These are phyloP conservation scores for Coffea canephora DNA, from an alignment of 257 asterid species.

Conservation along the genomic window DNA sequence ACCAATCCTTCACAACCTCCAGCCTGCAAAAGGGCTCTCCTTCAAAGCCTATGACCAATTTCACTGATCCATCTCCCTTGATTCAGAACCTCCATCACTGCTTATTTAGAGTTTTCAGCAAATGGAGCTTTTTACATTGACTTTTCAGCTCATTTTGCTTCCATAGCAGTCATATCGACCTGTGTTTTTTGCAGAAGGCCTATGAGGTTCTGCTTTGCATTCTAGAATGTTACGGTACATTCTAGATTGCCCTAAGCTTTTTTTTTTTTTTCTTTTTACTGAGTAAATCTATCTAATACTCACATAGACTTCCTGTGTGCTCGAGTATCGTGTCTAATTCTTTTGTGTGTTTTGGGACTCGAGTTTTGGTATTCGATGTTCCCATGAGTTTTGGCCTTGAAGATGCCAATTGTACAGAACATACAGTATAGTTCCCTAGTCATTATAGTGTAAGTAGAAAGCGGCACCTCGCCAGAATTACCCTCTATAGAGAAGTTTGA, in stretches of 20 bases:
- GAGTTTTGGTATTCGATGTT: slow-evolving; percentile 46
- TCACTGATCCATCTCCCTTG: slow-evolving; percentile 27
- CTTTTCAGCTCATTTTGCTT: slow-evolving; percentile 42
- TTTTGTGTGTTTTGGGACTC: slow-evolving; percentile 62
- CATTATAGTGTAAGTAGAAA: slow-evolving; percentile 60
- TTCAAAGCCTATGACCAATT: slow-evolving; percentile 74
- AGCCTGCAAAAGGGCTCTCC: slow-evolving; percentile 95
- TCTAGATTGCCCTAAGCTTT: slow-evolving; percentile 40
- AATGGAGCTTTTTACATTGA: slow-evolving; percentile 34
- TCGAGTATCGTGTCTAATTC: slow-evolving; percentile 51
- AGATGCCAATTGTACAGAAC: slow-evolving; percentile 78
- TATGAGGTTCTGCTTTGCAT: slow-evolving; percentile 62
- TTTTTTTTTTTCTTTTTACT: slow-evolving; percentile 23
- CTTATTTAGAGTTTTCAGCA: slow-evolving; percentile 32
- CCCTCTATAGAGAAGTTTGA: slow-evolving; percentile 47
- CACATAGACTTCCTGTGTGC: slow-evolving; percentile 42
- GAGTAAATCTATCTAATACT: slow-evolving; percentile 42
- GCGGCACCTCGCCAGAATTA: slow-evolving; percentile 78
- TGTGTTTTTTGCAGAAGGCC: slow-evolving; percentile 70
- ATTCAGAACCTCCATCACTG: slow-evolving; percentile 34
- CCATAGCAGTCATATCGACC: slow-evolving; percentile 70
- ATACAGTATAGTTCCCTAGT: slow-evolving; percentile 51
- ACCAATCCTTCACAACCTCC: slow-evolving; percentile 72
- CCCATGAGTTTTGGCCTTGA: slow-evolving; percentile 47
- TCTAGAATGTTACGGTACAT: slow-evolving; percentile 71